Percentiles rank a stretch among this genome's conserved stretches.
These are phyloP conservation scores for Phytophthora agathidicida DNA, from an alignment of 352 stramenopile species.

Conservation along the genomic window DNA sequence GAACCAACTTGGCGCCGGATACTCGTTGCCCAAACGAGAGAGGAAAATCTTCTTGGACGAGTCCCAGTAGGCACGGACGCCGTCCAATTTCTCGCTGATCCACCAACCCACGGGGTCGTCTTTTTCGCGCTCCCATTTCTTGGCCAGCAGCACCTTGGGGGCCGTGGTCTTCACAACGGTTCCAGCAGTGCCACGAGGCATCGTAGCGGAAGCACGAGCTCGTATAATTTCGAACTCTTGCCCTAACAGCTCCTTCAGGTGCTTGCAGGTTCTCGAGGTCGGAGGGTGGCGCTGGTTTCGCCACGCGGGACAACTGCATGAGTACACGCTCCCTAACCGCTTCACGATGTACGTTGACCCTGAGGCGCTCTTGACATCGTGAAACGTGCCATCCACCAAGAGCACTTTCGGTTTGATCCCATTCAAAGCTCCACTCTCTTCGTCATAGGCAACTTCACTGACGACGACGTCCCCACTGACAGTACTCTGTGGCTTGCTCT, in stretches of 20 bases:
- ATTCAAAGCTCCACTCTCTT: conserved; percentile 52
- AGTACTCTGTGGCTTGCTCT: conserved; percentile 11
- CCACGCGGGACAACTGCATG: conserved; percentile 74
- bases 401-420: conserved; percentile 41
- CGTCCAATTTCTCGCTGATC: conserved; percentile 83
- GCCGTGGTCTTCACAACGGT: conserved; percentile 39
- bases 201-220: conserved; percentile 26
- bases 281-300: conserved; percentile 57
- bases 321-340: conserved; percentile 53
- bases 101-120: conserved; percentile 65
- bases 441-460: conserved; percentile 41
- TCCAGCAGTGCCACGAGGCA: conserved; percentile 16
- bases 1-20: conserved; percentile 68
- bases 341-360: conserved; percentile 67
- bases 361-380: conserved; percentile 56
- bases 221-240: conserved; percentile 52
- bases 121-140: conserved; percentile 75
- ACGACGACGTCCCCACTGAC: conserved; percentile 2
- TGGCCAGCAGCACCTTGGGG: conserved; percentile 59
- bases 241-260: conserved; percentile 60
- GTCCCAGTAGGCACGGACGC: conserved; percentile 71
- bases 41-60: conserved; percentile 57
- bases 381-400: conserved; percentile 46
- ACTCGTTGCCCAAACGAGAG: conserved; percentile 68
- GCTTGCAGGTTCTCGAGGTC: conserved; percentile 64